Conservation (phyloP, 2,329 filamentous ascomycete genomes). For the Ascochyta fabae region DNA sequence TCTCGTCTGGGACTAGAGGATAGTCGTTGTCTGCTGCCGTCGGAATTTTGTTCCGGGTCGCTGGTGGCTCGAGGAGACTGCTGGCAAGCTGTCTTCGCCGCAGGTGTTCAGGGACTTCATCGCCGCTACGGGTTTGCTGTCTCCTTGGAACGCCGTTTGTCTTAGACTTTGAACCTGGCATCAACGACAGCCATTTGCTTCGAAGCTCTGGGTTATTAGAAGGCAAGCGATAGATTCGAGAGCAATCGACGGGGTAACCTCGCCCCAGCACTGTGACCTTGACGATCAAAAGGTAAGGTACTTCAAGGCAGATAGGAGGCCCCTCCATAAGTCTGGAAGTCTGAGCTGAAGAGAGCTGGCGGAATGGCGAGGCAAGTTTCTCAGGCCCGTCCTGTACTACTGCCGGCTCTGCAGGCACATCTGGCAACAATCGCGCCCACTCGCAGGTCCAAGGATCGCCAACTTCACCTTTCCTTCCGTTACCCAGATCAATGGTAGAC, state of each 20-base stretch:
- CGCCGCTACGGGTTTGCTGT: conserved; percentile 11
- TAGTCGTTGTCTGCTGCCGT: conserved; percentile 54
- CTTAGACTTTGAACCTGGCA: conserved; percentile 25
- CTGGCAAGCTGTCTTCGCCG: conserved; percentile 33
- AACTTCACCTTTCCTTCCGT: conserved; percentile 78
- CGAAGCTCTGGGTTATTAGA: conserved; percentile 61
- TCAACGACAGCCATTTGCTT: conserved; percentile 72
- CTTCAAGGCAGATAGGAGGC: conserved; percentile 1
- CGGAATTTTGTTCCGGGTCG: not conserved
- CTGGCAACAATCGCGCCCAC: conserved; percentile 71
- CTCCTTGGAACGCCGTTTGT: conserved; percentile 20
- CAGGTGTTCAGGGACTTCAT: conserved; percentile 30
- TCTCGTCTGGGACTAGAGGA: conserved; percentile 72
- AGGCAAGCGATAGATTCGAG: conserved; percentile 89
- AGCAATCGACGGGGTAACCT: conserved; percentile 73
- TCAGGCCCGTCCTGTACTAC: conserved; percentile 12
- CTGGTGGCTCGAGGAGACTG: conserved; percentile 30
- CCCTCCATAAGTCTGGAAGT: conserved; percentile 36
- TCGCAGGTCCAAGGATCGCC: conserved; percentile 84
- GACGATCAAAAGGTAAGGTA: conserved; percentile 61
- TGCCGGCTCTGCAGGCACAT: not conserved
- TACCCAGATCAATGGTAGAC: conserved; percentile 75
- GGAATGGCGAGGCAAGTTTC: conserved; percentile 29
- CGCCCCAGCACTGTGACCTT: conserved; percentile 71
- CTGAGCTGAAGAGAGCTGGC: conserved; percentile 29